A percentile compares a stretch with the other conserved stretches of the same genome.
Evolutionary conservation across 441 rosid species (phyloP).

Genomic region (Erodium chrysanthum): DNA sequence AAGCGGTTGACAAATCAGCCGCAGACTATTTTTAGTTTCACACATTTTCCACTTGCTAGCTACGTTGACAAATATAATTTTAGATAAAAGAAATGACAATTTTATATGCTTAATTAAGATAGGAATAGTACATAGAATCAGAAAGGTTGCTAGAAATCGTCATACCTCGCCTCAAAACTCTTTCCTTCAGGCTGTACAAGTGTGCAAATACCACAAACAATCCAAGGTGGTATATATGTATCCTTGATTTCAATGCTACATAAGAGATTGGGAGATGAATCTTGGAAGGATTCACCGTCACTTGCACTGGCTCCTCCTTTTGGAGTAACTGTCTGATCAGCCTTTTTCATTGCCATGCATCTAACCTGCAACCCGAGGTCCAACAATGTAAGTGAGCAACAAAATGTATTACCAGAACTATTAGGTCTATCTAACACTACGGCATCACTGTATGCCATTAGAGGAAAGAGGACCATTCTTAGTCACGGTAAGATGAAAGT

Average conservation of each 20-base stretch:
- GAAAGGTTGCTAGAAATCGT: background rate
- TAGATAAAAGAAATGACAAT: background rate
- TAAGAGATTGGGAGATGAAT: conserved; percentile 27
- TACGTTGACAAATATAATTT: background rate
- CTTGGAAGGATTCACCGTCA: conserved; percentile 22
- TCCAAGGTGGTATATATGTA: conserved; percentile 77
- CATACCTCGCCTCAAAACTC: conserved; percentile 75
- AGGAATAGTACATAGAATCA: background rate
- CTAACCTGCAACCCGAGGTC: conserved; percentile 47
- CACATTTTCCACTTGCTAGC: background rate
- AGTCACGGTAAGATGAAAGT: background rate
- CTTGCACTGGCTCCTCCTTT: conserved; percentile 20
- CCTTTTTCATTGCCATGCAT: conserved; percentile 53
- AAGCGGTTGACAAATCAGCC: background rate
- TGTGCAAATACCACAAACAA: conserved; percentile 54
- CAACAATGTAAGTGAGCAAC: background rate
- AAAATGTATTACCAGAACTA: background rate
- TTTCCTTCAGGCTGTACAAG: conserved; percentile 42
- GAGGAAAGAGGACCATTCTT: background rate
- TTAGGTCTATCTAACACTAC: background rate
- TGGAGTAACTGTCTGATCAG: conserved; percentile 26
- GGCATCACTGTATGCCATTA: background rate
- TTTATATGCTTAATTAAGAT: background rate
- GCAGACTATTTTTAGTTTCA: background rate
- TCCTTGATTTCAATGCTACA: conserved; percentile 59